Conservation (phyloP, 441 rosid species). For the Gossypium davidsonii region DNA sequence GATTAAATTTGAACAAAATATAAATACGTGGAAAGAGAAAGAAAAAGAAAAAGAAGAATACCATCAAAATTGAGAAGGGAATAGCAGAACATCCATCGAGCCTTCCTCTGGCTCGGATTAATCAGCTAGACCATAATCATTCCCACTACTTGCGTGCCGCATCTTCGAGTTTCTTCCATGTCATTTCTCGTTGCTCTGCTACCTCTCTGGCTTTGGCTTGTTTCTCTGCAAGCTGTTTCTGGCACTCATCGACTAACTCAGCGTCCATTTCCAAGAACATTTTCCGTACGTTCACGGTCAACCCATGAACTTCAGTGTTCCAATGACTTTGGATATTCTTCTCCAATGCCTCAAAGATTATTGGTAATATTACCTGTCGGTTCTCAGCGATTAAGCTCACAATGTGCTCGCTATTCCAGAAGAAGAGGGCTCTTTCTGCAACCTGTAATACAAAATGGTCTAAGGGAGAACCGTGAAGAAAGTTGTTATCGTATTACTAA, state of each 20-base stretch:
- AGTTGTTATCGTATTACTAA: neutral
- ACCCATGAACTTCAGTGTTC: conserved; percentile 87
- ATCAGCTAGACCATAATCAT: conserved; percentile 43
- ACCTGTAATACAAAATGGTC: conserved; percentile 45
- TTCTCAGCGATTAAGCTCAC: conserved; percentile 77
- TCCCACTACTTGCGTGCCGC: conserved; percentile 53
- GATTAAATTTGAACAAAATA: conserved; percentile 18
- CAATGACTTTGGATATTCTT: conserved; percentile 69
- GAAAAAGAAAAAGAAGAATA: conserved; percentile 24
- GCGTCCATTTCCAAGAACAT: conserved; percentile 88
- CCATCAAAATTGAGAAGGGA: conserved; percentile 28
- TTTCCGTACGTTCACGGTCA: conserved; percentile 63
- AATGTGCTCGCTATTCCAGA: conserved; percentile 90
- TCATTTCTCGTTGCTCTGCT: conserved; percentile 63
- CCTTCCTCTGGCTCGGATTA: neutral
- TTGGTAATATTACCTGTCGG: conserved; percentile 53
- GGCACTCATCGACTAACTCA: conserved; percentile 69
- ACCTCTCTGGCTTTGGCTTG: conserved; percentile 48
- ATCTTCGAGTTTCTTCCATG: conserved; percentile 80
- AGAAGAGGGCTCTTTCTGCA: conserved; percentile 83
- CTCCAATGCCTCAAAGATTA: conserved; percentile 74
- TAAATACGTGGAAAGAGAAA: neutral
- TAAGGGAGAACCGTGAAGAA: conserved; percentile 4
- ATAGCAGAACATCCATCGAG: conserved; percentile 9
- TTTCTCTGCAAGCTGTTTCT: conserved; percentile 54